A percentile compares a stretch with the other conserved stretches of the same genome.
Conservation (phyloP, 2,329 filamentous ascomycete genomes). For the Trichoderma afroharzianum region DNA sequence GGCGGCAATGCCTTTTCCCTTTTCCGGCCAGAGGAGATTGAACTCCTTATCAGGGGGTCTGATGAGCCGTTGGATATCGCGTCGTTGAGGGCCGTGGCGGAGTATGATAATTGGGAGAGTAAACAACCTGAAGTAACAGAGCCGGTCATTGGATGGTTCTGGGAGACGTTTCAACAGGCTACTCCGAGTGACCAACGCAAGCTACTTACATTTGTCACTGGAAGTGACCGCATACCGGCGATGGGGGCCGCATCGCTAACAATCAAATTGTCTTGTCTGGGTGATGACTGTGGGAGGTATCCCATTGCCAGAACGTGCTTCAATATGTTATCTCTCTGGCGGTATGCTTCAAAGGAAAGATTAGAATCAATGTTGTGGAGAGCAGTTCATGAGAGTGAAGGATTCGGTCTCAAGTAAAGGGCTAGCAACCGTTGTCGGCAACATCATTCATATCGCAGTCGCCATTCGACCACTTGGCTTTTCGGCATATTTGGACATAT, state of each 20-base stretch:
- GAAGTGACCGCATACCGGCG: slow-evolving; percentile 84
- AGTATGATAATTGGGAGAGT: slow-evolving; percentile 75
- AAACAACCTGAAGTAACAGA: slow-evolving; percentile 56
- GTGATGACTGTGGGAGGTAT: slow-evolving; percentile 69
- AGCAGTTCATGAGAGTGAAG: slow-evolving; percentile 85
- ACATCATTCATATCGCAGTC: background rate
- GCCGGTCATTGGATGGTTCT: slow-evolving; percentile 79
- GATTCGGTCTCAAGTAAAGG: slow-evolving; percentile 77
- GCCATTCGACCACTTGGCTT: background rate
- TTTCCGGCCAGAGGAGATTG: slow-evolving; percentile 88
- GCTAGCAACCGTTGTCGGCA: background rate
- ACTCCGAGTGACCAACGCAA: slow-evolving; percentile 67
- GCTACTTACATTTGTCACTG: slow-evolving; percentile 81
- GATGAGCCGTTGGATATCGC: slow-evolving; percentile 78
- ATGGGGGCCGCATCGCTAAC: slow-evolving; percentile 77
- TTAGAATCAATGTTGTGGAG: slow-evolving; percentile 74
- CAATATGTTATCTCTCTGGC: slow-evolving; percentile 75
- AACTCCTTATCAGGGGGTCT: slow-evolving; percentile 79
- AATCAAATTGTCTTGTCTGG: slow-evolving; percentile 72
- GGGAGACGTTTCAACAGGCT: slow-evolving; percentile 71
- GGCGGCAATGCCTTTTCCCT: slow-evolving; percentile 82
- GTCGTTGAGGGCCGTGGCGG: slow-evolving; percentile 70
- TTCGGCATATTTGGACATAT: background rate
- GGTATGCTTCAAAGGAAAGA: slow-evolving; percentile 63
- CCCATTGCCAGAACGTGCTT: slow-evolving; percentile 90